Percentiles rank a stretch among this genome's conserved stretches.
Conservation (phyloP, 164 flowering plant species). For the Stephania cephalantha region DNA sequence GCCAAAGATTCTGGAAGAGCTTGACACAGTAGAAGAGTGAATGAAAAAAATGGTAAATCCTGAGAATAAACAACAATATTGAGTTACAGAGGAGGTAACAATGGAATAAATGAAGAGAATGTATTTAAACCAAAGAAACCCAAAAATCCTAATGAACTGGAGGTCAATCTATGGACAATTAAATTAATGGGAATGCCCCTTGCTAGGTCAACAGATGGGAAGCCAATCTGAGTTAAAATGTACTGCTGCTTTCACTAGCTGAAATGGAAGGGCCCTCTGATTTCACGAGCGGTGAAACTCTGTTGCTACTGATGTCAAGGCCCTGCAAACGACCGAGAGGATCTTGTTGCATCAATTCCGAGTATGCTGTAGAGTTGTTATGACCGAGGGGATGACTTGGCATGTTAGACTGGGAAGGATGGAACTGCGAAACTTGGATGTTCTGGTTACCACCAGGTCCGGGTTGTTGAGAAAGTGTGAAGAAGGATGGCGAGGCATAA, state of each 20-base stretch:
- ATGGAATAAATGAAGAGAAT: constrained; percentile 1
- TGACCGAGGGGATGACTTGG: constrained; percentile 30
- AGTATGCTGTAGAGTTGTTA: constrained; percentile 31
- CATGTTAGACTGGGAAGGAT: constrained; percentile 42
- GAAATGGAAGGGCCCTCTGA: constrained; percentile 76
- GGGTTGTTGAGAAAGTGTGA: constrained; percentile 41
- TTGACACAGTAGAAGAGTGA: not conserved
- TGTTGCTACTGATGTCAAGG: constrained; percentile 59
- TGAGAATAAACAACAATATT: not conserved
- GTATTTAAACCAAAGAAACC: constrained; percentile 2
- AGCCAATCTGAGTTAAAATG: constrained; percentile 30
- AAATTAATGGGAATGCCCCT: constrained; percentile 19
- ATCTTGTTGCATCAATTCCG: constrained; percentile 67
- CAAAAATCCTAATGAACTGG: constrained; percentile 4
- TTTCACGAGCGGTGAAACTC: constrained; percentile 54
- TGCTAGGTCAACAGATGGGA: constrained; percentile 13
- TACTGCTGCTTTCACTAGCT: constrained; percentile 77
- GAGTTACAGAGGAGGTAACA: not conserved
- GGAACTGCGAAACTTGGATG: constrained; percentile 45
- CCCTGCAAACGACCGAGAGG: constrained; percentile 79
- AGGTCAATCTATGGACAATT: constrained; percentile 57
- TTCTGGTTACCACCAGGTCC: constrained; percentile 25
- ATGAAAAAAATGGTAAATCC: not conserved
- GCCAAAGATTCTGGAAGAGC: not conserved
- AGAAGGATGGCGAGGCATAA: constrained; percentile 38